phyloP scores from a whole-genome alignment of 176 grass and related monocot species.

The Phyllostachys edulis region DNA sequence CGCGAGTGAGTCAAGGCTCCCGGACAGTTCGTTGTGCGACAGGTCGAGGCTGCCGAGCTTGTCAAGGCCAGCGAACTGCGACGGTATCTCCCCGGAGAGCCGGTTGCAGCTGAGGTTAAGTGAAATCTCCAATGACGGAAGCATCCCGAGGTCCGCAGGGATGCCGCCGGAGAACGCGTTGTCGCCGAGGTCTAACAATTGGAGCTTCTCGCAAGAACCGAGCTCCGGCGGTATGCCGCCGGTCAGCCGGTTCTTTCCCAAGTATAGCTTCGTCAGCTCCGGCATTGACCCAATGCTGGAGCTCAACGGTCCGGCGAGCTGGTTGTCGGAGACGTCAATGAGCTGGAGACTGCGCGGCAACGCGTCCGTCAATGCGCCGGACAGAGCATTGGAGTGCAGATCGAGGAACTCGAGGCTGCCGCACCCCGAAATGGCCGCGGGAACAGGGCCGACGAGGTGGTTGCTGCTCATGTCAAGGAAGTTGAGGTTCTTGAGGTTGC shows the following conservation, averaged over 20 bases:
- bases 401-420: slow-evolving; percentile 78
- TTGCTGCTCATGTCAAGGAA: slow-evolving; percentile 94
- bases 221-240: slow-evolving; percentile 63
- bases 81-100: slow-evolving; percentile 71
- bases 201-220: slow-evolving; percentile 75
- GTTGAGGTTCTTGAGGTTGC: slow-evolving; percentile 67
- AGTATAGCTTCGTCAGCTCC: slow-evolving; percentile 83
- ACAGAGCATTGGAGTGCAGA: slow-evolving; percentile 75
- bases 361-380: slow-evolving; percentile 54
- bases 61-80: slow-evolving; percentile 54
- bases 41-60: slow-evolving; percentile 92
- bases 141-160: slow-evolving; percentile 54
- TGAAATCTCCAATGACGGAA: slow-evolving; percentile 71
- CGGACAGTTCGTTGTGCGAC: slow-evolving; percentile 71
- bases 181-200: slow-evolving; percentile 75
- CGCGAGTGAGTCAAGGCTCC: slow-evolving; percentile 50
- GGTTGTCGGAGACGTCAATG: slow-evolving; percentile 76
- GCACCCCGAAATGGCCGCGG: slow-evolving; percentile 61
- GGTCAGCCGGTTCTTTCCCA: slow-evolving; percentile 55
- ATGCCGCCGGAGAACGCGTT: slow-evolving; percentile 74
- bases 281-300: slow-evolving; percentile 46
- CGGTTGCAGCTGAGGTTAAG: slow-evolving; percentile 84
- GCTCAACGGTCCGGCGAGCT: slow-evolving; percentile 56
- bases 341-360: slow-evolving; percentile 78
- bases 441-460: slow-evolving; percentile 60